Evolutionary conservation across 257 asterid species (phyloP), one percentile per base, ranked within the genome.

Genomic region (Fraxinus anomala): DNA sequence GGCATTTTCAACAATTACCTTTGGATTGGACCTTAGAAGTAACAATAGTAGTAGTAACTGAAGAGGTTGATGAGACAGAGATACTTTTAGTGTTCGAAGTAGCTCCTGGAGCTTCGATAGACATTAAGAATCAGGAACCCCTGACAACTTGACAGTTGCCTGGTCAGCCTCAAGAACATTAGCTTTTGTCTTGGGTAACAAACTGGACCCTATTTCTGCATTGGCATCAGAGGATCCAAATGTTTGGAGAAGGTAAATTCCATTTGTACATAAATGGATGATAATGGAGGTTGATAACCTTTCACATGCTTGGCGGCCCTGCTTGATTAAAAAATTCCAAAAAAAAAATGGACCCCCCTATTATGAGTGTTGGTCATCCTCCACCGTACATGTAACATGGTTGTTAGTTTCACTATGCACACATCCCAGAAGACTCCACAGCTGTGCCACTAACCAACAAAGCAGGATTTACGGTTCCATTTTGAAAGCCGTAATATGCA

Each of bases 401-500:
- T 30, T 30, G 28, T 26, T 26, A 66, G 86, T 80, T 77, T 79
- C 79, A 74, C 86, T 73, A 26, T 73, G 84, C 75, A 30, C 3
- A 30, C 31, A 69, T 76, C 30, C 80, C 82, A 5, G 88, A 86
- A 85, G 90, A 80, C 73, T 82, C 87, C 39, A 47, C 44, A 13
- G 77, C 77, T 31, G 83, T 40, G 47, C 80, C 83, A 79, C 78
- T 65, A 36, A 77, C 80, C 37, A 82, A 75, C 23, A 89, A 67
- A 72, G 77, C 81, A 83, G 87, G 86, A 80, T 76, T 87, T 67
- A 79, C 12, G 24, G 85, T 72, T 31, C 81, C 91, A 85, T 80
- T 87, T 82, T 90, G 97, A 83, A 86, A 82, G 65, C 88, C 88
- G 70, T 89, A 90, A 83, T 91, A 89, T 33, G 91, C 85, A 77